Evolutionary conservation across 2,329 filamentous ascomycete genomes (phyloP), one percentile per base, ranked within the genome.

Genomic region (Exophiala aquamarina): DNA sequence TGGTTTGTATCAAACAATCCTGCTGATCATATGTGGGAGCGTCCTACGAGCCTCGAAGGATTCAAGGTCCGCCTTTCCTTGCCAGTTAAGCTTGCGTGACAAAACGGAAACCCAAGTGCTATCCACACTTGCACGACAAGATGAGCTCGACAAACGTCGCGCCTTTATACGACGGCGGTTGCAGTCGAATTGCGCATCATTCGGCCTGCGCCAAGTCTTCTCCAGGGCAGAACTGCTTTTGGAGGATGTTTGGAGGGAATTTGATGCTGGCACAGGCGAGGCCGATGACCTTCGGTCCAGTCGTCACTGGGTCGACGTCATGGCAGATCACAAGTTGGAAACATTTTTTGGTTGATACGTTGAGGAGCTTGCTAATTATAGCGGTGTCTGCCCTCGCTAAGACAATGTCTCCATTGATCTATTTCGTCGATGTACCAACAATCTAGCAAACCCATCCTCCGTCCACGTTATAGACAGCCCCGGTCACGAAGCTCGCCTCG

Each of bases 401-500:
- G n/a, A 31, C 28, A 9, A 31, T 32, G 10, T 29, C 19, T 11
- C 11, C 29, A 34, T 34, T 34, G 26, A 9, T 9, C 34, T 45
- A 45, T 39, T 19, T 23, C 11, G 21, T 26, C 20, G 4, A 37
- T 39, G 35, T 34, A 35, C 36, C 28, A 37, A 19, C 18, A 37
- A 23, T 26, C 23, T 26, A 59, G 37, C 55, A 60, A 50, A 65
- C 55, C 67, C 69, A 73, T 0, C 71, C 73, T 4, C 75, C 74
- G 58, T 77, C 74, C 14, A 77, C 70, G 41, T 62, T 69, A 35
- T 71, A 65, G 3, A 71, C 65, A 10, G 67, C 63, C 0, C 74
- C 73, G 1, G 74, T 77, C 2, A 75, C 70, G 57, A 70, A 76
- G 3, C 68, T 71, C 1, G 68, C 61, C 10, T 70, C 68, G 48